A percentile compares a stretch with the other conserved stretches of the same genome.
Conservation (phyloP, 805 yeast species). For the Millerozyma acaciae region DNA sequence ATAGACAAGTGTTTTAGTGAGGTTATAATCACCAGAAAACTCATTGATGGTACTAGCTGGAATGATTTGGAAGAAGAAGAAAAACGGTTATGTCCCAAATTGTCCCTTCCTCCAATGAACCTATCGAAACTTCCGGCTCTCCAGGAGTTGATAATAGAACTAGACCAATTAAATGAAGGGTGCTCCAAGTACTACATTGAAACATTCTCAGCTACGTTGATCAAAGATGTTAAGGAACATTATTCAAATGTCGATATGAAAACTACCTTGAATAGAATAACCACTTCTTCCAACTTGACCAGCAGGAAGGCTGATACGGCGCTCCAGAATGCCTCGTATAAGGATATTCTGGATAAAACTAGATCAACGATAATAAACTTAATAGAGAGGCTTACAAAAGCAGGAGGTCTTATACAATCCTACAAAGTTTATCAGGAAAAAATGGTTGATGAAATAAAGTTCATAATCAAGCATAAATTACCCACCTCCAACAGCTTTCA, state of each 20-base stretch:
- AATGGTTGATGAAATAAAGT: conserved; percentile 67
- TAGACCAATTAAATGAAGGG: conserved; percentile 53
- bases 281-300: conserved; percentile 22
- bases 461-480: conserved; percentile 59
- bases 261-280: conserved; percentile 52
- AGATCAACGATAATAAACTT: too few species aligned
- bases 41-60: conserved; percentile 37
- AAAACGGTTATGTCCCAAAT: conserved; percentile 15
- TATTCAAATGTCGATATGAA: conserved; percentile 44
- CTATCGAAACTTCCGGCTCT: conserved; percentile 49
- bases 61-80: conserved; percentile 15
- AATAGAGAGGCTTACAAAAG: conserved; percentile 54
- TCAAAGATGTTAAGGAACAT: conserved; percentile 60
- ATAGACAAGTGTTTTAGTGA: conserved; percentile 54
- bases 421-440: conserved; percentile 62
- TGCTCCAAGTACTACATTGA: conserved; percentile 68
- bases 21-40: conserved; percentile 52
- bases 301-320: too few species aligned
- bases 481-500: conserved; percentile 45
- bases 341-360: too few species aligned
- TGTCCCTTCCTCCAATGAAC: conserved; percentile 34
- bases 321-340: too few species aligned
- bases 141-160: conserved; percentile 44
- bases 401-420: conserved; percentile 60
- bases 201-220: conserved; percentile 50